Evolutionary conservation across 306 rosid species (phyloP).

Genomic region (Oxytropis ochrocephala): DNA sequence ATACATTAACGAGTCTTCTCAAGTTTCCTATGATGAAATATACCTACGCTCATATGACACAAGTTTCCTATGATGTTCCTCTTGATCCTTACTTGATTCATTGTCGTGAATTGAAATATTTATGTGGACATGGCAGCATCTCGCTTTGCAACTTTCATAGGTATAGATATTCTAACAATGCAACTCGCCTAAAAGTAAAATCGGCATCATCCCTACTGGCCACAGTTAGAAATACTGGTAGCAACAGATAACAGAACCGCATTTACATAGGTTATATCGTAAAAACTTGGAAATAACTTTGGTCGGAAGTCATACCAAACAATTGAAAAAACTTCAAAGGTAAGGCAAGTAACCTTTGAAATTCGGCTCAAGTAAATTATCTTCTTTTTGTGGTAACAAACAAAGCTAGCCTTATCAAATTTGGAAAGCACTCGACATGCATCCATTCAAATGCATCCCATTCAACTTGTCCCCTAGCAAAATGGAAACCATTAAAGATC

Average conservation of each 20-base stretch:
- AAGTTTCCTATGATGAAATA: too few relatives aligned
- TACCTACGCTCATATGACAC: too few relatives aligned
- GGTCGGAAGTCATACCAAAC: not conserved
- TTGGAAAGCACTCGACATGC: slow-evolving; percentile 84
- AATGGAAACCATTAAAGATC: slow-evolving; percentile 26
- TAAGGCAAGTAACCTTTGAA: slow-evolving; percentile 55
- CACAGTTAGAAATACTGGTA: too few relatives aligned
- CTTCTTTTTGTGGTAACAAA: slow-evolving; percentile 89
- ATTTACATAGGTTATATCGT: slow-evolving; percentile 28
- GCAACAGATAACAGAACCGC: slow-evolving; percentile 84
- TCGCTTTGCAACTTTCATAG: too few relatives aligned
- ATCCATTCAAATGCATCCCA: slow-evolving; percentile 95
- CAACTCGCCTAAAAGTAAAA: too few relatives aligned
- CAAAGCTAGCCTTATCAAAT: slow-evolving; percentile 74
- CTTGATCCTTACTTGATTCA: too few relatives aligned
- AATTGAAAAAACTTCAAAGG: not conserved
- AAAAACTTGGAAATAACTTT: slow-evolving; percentile 3
- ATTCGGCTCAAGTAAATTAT: slow-evolving; percentile 66
- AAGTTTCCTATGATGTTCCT: too few relatives aligned
- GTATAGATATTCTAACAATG: too few relatives aligned
- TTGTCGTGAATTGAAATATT: too few relatives aligned
- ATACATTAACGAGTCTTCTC: too few relatives aligned
- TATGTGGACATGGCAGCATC: too few relatives aligned
- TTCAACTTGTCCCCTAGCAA: slow-evolving; percentile 64
- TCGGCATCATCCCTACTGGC: too few relatives aligned